Evolutionary conservation across 2,329 filamentous ascomycete genomes (phyloP), one percentile per base, ranked within the genome.

Genomic region (Sordariomycetes sp.): DNA sequence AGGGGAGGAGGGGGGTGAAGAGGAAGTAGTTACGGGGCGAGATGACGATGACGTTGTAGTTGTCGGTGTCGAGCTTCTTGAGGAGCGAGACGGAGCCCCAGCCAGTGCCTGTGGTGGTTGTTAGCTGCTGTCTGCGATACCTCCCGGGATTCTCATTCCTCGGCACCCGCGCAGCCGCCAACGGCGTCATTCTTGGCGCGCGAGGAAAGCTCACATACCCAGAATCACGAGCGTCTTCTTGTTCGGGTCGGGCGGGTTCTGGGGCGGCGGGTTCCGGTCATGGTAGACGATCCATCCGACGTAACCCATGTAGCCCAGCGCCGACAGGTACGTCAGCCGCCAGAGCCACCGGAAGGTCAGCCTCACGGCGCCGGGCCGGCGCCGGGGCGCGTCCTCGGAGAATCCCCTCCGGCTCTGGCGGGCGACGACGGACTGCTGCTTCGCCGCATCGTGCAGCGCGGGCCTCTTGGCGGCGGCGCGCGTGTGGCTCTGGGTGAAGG

Each of bases 21-120:
- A 99, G 86, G 85, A 99, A 99, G 82, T 96, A 99, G 77, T 99
- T 99, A 70, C 94, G 89, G 57, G 94, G 94, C 54, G 94, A 97
- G 71, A 99, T 89, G 70, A 99, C 90, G 69, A 97, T 74, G 72
- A 97, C 92, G 72, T 99, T 97, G 83, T 97, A 99, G 81, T 97
- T 95, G 72, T 95, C 89, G 61, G 92, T 96, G 69, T 99, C 91
- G 73, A 99, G 88, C 71, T 95, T 96, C 83, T 99, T 99, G 63
- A 99, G 83, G 60, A 99, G 85, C 60, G 92, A 95, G 67, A 99
- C 90, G 51, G 92, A 90, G 65, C 76, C 94, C 94, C 94, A 99
- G 65, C 94, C 94, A 65, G 91, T 95, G 68, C 92, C 92, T 96
- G 13, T 4, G 39, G 36, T 54, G 52, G 17, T 20, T 34, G 45